phyloP scores from a whole-genome alignment of 2,329 filamentous ascomycete genomes.

The Colletotrichum sp. region DNA sequence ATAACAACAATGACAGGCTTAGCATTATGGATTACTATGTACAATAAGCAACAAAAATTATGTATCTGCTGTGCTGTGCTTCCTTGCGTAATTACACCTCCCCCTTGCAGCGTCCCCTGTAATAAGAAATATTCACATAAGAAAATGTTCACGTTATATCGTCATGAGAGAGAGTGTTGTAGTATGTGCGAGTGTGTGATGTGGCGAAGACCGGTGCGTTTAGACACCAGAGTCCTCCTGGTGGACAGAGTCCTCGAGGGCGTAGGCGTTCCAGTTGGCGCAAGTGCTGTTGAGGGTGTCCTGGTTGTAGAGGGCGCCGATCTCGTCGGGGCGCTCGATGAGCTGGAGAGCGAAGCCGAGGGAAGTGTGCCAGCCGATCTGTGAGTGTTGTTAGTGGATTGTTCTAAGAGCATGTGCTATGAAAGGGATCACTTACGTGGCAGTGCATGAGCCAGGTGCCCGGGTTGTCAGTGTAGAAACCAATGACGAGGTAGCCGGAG shows the following conservation, averaged over 20 bases:
- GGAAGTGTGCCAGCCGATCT: constrained; percentile 24
- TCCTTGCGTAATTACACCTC: background rate
- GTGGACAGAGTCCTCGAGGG: constrained; percentile 1
- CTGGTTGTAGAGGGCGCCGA: constrained; percentile 20
- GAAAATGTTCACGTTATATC: background rate
- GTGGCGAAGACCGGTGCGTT: background rate
- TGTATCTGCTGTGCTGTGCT: background rate
- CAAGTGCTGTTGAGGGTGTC: constrained; percentile 16
- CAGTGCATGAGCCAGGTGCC: constrained; percentile 57
- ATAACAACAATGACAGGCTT: background rate
- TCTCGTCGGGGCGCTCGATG: constrained; percentile 24
- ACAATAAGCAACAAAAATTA: background rate
- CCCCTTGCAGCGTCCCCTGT: background rate
- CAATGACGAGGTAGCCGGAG: constrained; percentile 52
- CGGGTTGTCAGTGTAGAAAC: constrained; percentile 54
- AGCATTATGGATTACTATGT: background rate
- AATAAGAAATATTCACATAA: background rate
- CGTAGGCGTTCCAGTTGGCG: constrained; percentile 20
- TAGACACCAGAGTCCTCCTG: constrained; percentile 28
- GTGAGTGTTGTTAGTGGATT: background rate
- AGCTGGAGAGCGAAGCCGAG: constrained; percentile 28
- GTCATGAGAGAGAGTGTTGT: background rate
- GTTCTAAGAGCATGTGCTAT: background rate
- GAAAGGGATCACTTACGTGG: constrained; percentile 30
- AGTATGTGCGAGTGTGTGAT: background rate